These are phyloP conservation scores for Breynia disticha DNA, from an alignment of 441 rosid genomes.

Conservation along the genomic window DNA sequence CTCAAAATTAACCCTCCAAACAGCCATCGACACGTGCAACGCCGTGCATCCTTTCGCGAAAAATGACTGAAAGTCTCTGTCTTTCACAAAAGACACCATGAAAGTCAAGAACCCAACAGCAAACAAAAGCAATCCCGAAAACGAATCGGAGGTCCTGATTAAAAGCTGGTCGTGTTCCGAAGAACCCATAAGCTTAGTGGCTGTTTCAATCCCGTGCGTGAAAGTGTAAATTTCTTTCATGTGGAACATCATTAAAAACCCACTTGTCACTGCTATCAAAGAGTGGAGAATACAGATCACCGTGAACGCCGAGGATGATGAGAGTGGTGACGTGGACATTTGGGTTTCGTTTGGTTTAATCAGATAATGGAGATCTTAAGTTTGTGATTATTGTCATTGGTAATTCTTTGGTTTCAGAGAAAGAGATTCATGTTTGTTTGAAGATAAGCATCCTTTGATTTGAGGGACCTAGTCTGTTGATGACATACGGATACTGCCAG, in stretches of 20 bases:
- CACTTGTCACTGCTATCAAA: constrained; percentile 42
- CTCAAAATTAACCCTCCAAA: constrained; percentile 55
- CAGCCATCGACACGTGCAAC: constrained; percentile 42
- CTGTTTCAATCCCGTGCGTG: constrained; percentile 48
- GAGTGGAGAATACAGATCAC: constrained; percentile 58
- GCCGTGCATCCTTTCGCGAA: constrained; percentile 58
- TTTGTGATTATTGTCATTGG: too few relatives aligned
- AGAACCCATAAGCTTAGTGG: constrained; percentile 45
- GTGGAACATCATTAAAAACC: constrained; percentile 54
- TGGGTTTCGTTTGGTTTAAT: not conserved
- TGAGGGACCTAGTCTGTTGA: constrained; percentile 8
- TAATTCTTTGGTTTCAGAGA: not conserved
- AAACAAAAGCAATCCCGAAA: constrained; percentile 55
- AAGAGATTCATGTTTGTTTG: not conserved
- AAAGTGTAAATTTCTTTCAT: constrained; percentile 45
- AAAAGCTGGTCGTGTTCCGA: constrained; percentile 60
- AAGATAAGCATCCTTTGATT: constrained; percentile 18
- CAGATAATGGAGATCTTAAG: not conserved
- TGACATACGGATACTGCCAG: too few relatives aligned
- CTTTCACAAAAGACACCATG: constrained; percentile 55
- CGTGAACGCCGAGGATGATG: constrained; percentile 35
- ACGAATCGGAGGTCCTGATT: constrained; percentile 60
- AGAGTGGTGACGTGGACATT: constrained; percentile 11
- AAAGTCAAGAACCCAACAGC: constrained; percentile 49
- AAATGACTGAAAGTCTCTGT: constrained; percentile 47